Base-by-base conservation (phyloP, 371 early-diverging fungal genomes). In the Batkoa obscura region DNA sequence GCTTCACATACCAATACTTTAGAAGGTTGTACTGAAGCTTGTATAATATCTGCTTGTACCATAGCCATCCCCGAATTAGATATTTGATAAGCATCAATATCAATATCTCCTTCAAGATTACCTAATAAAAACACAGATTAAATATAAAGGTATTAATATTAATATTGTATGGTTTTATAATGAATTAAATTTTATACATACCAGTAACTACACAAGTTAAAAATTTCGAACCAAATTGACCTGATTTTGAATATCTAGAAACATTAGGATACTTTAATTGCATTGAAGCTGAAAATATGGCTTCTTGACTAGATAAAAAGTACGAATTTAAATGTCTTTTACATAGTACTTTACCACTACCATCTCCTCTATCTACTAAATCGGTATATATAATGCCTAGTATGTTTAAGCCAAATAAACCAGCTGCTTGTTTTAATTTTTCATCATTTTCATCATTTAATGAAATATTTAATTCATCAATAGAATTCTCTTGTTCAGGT, bases 371-470 rank as follows among this genome's bases (percentile, higher is more conserved):
- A 62, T 94, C 91, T 2, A 76, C 63, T 47, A 99, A 70, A 66
- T 99, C 96, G 0, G 98, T 94, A 64, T 87, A 96, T 2, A 96
- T 81, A 84, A 95, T 86, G 30, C 99, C 99, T 13, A 97, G 71
- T 37, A 74, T 63, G 51, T 72, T 68, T 32, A 95, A 73, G 2
- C 91, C 93, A 60, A 94, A 83, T 0, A 72, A 67, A 1, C 63
- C 67, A 0, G 91, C 90, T 36, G 85, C 75, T 12, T 72, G 70
- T 23, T 85, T 79, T 2, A 84, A 76, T 10, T 65, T 59, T 32
- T 66, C 68, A 32, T 73, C 73, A 51, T 80, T 82, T n/a, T 73
- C 68, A 23, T 67, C 64, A 37, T 67, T 75, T 3, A 72, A 36
- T 2, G 62, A 63, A 0, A 97, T 62, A 46, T 78, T 76, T 53